A percentile compares a stretch with the other conserved stretches of the same genome.
These are phyloP conservation scores for Apophysomyces variabilis DNA, from an alignment of 371 early-diverging fungal genomes.

Conservation along the genomic window DNA sequence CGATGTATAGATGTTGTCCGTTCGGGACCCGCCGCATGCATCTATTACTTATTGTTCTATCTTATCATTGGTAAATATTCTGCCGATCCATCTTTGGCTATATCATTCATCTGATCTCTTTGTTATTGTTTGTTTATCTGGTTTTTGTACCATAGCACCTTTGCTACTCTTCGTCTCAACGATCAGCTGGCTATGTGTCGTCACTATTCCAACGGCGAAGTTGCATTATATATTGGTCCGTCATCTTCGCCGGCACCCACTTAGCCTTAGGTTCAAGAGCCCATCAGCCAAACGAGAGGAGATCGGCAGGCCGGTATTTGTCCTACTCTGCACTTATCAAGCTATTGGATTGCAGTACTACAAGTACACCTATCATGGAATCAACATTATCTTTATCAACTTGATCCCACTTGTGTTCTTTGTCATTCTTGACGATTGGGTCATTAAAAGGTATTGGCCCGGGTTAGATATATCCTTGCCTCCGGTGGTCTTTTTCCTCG, in stretches of 20 bases:
- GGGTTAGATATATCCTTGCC: constrained; percentile 62
- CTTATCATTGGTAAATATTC: constrained; percentile 51
- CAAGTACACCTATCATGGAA: constrained; percentile 94
- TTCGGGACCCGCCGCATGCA: constrained; percentile 64
- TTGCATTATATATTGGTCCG: constrained; percentile 78
- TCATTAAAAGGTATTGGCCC: constrained; percentile 58
- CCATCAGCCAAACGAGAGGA: constrained; percentile 20
- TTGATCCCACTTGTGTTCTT: constrained; percentile 82
- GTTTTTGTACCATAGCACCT: constrained; percentile 61
- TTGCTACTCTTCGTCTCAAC: constrained; percentile 76
- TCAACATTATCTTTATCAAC: constrained; percentile 96
- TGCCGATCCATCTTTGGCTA: neutral
- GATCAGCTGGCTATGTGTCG: constrained; percentile 86
- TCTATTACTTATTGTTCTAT: constrained; percentile 65
- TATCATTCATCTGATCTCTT: neutral
- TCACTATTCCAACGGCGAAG: constrained; percentile 95
- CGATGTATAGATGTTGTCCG: constrained; percentile 31
- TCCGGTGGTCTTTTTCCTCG: constrained; percentile 74
- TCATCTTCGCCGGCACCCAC: constrained; percentile 81
- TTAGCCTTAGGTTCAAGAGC: constrained; percentile 48
- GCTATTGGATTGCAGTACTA: constrained; percentile 85
- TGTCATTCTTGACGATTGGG: constrained; percentile 82
- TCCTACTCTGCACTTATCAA: constrained; percentile 79
- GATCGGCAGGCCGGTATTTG: constrained; percentile 41
- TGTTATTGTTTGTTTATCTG: neutral